Base-by-base conservation (phyloP, 116 monocot species). In the Trichopus zeylanicus region DNA sequence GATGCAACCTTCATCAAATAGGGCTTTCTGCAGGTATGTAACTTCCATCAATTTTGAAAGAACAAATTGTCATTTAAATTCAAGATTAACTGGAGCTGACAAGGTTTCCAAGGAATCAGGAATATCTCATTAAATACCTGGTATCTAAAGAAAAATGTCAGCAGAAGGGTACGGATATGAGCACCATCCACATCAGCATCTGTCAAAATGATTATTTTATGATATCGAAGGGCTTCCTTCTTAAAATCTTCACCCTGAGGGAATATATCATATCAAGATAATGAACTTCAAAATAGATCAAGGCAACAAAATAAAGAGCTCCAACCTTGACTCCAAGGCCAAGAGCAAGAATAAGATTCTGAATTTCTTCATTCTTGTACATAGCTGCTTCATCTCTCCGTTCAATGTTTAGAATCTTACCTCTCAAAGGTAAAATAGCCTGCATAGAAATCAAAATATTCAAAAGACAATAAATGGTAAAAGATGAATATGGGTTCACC, bases 111-210 rank as follows among this genome's bases (percentile, higher is more conserved):
- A 24, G 20, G 20, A 32, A 55, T 29, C 16, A 27, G 29, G 9
- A 29, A 6, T 3, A 29, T 29, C n/a, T 5, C 46, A 52, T 20
- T 18, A 51, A 29, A 49, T 24, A 97, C 97, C 84, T 97, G 97
- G 62, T 97, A 97, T 82, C 97, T 81, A 71, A 87, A 97, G 85
- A 97, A 97, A 67, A 97, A 97, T 66, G 97, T 97, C 31, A 97
- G 79, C 7, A 97, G 75, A 68, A 97, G 88, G 22, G 97, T 97
- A 53, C 97, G 66, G 24, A 97, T 97, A 46, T 97, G 97, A 62
- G 97, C 97, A 57, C 97, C 97, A 75, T 97, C 97, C 62, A 97
- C 91, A 71, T 97, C 97, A 64, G 97, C 97, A 75, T 97, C 97
- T 21, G 97, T 97, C 29, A 97, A 72, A 59, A 97, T 97, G 52